phyloP scores from a whole-genome alignment of 1,284 basidiomycete species.

The Fomes fomentarius region DNA sequence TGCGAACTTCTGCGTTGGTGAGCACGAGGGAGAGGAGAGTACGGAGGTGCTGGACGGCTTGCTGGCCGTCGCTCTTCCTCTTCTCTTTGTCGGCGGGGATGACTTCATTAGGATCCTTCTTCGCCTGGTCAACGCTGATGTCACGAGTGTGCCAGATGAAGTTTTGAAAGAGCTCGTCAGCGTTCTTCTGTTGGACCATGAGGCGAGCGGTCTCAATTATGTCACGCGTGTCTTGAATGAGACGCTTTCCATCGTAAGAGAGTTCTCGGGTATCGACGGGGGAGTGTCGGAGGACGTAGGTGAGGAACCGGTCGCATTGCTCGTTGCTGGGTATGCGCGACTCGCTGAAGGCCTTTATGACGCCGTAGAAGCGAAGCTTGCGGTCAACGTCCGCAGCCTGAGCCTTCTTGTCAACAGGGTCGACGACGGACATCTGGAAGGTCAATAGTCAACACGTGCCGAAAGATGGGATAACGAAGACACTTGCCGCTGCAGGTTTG shows the following conservation, averaged over 20 bases:
- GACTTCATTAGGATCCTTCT: slow-evolving; percentile 47
- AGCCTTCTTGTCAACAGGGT: slow-evolving; percentile 54
- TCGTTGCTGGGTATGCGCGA: slow-evolving; percentile 81
- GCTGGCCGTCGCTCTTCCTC: slow-evolving; percentile 58
- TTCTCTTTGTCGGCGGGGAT: slow-evolving; percentile 60
- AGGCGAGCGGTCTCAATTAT: slow-evolving; percentile 72
- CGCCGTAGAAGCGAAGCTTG: slow-evolving; percentile 76
- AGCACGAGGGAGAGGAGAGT: slow-evolving; percentile 83
- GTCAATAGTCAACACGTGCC: not conserved
- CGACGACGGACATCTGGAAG: slow-evolving; percentile 52
- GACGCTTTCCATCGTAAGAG: slow-evolving; percentile 75
- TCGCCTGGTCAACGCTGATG: slow-evolving; percentile 47
- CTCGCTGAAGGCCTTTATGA: slow-evolving; percentile 77
- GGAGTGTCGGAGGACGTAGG: slow-evolving; percentile 68
- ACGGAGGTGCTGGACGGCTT: slow-evolving; percentile 82
- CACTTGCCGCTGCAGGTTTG: slow-evolving; percentile 44
- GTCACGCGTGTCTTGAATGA: slow-evolving; percentile 75
- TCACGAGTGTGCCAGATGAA: slow-evolving; percentile 80
- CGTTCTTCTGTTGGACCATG: slow-evolving; percentile 83
- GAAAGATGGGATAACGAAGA: not conserved
- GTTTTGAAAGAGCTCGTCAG: slow-evolving; percentile 88
- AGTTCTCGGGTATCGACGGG: slow-evolving; percentile 70
- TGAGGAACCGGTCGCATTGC: slow-evolving; percentile 78
- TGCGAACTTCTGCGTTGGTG: slow-evolving; percentile 92
- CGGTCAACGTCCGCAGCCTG: slow-evolving; percentile 67